Conservation (phyloP, 2,329 filamentous ascomycete genomes). For the Aureobasidium musti region DNA sequence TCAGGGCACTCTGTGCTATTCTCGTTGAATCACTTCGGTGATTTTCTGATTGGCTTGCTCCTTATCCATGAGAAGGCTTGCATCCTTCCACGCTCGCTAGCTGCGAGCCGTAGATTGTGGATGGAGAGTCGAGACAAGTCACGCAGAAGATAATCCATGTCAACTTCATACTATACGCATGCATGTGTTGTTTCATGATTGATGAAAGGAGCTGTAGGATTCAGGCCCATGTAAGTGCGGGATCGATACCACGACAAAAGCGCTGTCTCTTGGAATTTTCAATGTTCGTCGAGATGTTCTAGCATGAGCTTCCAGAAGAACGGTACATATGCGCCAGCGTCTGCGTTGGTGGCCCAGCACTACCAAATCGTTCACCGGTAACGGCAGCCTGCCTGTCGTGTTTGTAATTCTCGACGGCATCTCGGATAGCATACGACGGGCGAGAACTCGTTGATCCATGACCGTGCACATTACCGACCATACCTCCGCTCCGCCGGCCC, state of each 20-base stretch:
- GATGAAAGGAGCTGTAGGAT: background rate
- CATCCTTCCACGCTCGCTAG: slow-evolving; percentile 10
- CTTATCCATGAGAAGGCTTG: slow-evolving; percentile 1
- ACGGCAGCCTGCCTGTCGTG: background rate
- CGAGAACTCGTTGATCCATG: slow-evolving; percentile 19
- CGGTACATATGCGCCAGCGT: background rate
- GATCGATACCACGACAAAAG: background rate
- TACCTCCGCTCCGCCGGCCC: slow-evolving; percentile 23
- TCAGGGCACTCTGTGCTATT: background rate
- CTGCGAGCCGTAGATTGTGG: background rate
- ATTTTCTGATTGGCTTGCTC: background rate
- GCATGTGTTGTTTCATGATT: slow-evolving; percentile 3
- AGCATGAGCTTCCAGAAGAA: slow-evolving; percentile 6
- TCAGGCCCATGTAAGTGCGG: background rate
- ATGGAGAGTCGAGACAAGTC: background rate
- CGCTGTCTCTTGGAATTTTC: background rate
- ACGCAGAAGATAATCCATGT: background rate
- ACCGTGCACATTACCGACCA: slow-evolving; percentile 4
- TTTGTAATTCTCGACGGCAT: background rate
- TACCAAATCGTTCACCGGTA: slow-evolving; percentile 4
- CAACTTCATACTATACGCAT: background rate
- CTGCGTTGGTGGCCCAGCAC: slow-evolving; percentile 8
- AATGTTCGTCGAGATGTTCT: background rate
- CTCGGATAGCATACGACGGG: slow-evolving; percentile 7
- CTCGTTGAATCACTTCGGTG: background rate